A percentile compares a stretch with the other conserved stretches of the same genome.
Conservation (phyloP, 73 alveolate species). For the Symbiodinium natans region DNA sequence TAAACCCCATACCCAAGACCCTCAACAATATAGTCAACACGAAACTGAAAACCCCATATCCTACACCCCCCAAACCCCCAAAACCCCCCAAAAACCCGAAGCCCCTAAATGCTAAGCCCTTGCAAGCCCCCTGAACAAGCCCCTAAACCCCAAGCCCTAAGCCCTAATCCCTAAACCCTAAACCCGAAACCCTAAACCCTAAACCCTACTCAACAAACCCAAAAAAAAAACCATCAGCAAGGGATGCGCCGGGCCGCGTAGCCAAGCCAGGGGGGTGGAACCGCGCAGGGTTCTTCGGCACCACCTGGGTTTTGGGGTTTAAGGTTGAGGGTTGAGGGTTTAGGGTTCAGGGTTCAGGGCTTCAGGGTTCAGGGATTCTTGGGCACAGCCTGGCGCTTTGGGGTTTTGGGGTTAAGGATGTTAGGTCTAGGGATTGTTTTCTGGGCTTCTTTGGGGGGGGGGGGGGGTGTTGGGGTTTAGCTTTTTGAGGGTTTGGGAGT, state of each 20-base stretch:
- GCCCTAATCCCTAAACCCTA: background rate
- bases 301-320: slow-evolving; percentile 1
- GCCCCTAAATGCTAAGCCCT: background rate
- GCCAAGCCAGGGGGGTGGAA: slow-evolving; percentile 61
- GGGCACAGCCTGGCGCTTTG: background rate
- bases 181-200: background rate
- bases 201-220: background rate
- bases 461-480: no score
- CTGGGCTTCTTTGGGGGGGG: no score
- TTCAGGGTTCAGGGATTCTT: background rate
- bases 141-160: no score
- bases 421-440: no score
- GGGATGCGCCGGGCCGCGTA: background rate
- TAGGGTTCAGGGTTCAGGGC: background rate
- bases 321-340: no score
- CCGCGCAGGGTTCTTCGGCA: slow-evolving; percentile 80
- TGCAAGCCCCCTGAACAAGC: no score
- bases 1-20: no score
- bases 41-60: background rate
- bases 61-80: background rate
- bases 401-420: background rate
- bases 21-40: no score
- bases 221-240: background rate
- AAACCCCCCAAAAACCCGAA: background rate
- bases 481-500: no score